A percentile compares a stretch with the other conserved stretches of the same genome.
phyloP scores from a whole-genome alignment of 805 yeast genomes.

The Metschnikowia cubensis region DNA sequence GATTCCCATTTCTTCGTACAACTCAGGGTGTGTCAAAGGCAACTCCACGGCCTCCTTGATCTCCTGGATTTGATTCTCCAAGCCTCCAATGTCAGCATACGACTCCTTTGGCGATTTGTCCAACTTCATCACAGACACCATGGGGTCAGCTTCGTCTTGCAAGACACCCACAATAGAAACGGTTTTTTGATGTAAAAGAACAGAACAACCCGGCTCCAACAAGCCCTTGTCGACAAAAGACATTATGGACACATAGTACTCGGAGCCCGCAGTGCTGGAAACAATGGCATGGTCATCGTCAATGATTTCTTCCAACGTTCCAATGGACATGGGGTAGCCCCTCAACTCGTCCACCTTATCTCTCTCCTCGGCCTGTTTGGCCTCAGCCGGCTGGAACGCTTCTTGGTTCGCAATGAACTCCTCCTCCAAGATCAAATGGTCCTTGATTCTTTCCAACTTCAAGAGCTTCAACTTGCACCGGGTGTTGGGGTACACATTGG shows the following conservation, averaged over 20 bases:
- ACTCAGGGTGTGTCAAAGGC: slow-evolving; percentile 93
- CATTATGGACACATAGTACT: slow-evolving; percentile 91
- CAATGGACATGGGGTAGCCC: slow-evolving; percentile 95
- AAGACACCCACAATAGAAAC: slow-evolving; percentile 97
- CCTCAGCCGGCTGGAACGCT: slow-evolving; percentile 91
- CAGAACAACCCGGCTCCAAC: slow-evolving; percentile 96
- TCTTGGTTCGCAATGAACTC: slow-evolving; percentile 95
- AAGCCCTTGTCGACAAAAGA: slow-evolving; percentile 96
- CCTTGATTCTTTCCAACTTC: slow-evolving; percentile 94
- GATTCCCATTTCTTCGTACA: slow-evolving; percentile 98
- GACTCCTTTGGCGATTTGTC: slow-evolving; percentile 97
- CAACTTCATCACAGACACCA: slow-evolving; percentile 95
- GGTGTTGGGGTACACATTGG: slow-evolving; percentile 85
- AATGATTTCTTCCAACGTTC: slow-evolving; percentile 93
- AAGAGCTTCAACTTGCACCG: slow-evolving; percentile 88
- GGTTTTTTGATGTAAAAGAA: slow-evolving; percentile 89
- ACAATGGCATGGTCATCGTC: slow-evolving; percentile 99
- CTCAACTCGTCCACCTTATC: slow-evolving; percentile 92
- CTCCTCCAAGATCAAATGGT: slow-evolving; percentile 89
- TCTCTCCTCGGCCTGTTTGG: slow-evolving; percentile 93
- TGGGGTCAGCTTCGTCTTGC: slow-evolving; percentile 96
- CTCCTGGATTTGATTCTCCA: slow-evolving; percentile 94
- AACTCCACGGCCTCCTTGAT: slow-evolving; percentile 95
- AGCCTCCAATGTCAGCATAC: slow-evolving; percentile 95
- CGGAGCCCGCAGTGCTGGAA: slow-evolving; percentile 93